These are phyloP conservation scores for Talaromyces marneffei DNA, from an alignment of 2,329 filamentous ascomycete species.

Conservation along the genomic window DNA sequence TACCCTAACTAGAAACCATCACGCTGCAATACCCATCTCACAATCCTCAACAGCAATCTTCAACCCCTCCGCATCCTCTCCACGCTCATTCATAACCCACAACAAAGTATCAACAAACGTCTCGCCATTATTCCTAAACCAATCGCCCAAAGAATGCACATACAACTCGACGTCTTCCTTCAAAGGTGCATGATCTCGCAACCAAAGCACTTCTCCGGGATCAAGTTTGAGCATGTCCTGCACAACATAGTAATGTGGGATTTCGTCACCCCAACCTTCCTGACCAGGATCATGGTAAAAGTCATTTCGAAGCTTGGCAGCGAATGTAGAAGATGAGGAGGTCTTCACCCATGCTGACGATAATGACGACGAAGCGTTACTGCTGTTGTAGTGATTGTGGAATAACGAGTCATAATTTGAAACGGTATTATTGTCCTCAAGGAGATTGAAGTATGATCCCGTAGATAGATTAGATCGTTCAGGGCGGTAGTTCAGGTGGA, in stretches of 20 bases:
- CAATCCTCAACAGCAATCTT: conserved; percentile 14
- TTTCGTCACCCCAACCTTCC: conserved; percentile 62
- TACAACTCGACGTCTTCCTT: conserved; percentile 55
- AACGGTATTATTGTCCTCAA: neutral
- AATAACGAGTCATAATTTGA: conserved; percentile 21
- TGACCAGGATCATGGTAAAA: conserved; percentile 48
- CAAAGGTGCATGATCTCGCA: conserved; percentile 51
- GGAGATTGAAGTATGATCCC: conserved; percentile 8
- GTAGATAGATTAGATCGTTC: conserved; percentile 2
- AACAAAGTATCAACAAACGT: conserved; percentile 56
- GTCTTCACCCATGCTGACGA: neutral
- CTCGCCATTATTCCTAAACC: conserved; percentile 60
- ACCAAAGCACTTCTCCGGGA: conserved; percentile 53
- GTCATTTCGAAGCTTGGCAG: conserved; percentile 44
- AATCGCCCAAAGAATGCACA: conserved; percentile 49
- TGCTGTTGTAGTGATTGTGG: conserved; percentile 19
- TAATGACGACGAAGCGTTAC: conserved; percentile 24
- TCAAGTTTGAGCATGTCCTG: conserved; percentile 61
- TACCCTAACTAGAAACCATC: neutral
- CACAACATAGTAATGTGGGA: conserved; percentile 58
- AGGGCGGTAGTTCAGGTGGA: conserved; percentile 47
- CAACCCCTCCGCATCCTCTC: conserved; percentile 35
- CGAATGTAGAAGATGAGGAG: conserved; percentile 23
- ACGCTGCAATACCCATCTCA: conserved; percentile 11
- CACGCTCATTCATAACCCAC: conserved; percentile 52